A percentile compares a stretch with the other conserved stretches of the same genome.
phyloP scores from a whole-genome alignment of 306 rosid genomes.

The Notholithocarpus densiflorus region DNA sequence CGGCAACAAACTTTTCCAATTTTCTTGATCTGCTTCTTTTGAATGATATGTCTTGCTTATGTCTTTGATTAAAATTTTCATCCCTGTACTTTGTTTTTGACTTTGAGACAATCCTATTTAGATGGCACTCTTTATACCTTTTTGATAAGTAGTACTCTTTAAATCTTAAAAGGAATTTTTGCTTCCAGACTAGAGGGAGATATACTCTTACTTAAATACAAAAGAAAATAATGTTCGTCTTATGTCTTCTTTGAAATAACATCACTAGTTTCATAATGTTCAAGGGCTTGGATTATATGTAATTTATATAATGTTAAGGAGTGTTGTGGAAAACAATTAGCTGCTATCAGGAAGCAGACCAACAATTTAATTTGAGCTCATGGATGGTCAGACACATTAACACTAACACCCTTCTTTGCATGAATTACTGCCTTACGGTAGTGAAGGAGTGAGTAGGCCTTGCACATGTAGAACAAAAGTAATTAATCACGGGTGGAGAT shows the following conservation, averaged over 20 bases:
- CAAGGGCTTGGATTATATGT: not conserved
- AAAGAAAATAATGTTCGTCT: not conserved
- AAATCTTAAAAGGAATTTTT: not conserved
- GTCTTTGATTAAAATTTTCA: not conserved
- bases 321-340: no score
- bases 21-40: not conserved
- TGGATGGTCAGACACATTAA: no score
- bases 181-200: not conserved
- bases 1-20: not conserved
- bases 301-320: no score
- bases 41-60: not conserved
- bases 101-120: not conserved
- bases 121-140: not conserved
- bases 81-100: not conserved
- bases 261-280: not conserved
- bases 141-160: not conserved
- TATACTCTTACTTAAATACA: not conserved
- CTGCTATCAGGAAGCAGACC: no score
- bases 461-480: no score
- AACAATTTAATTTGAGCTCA: no score
- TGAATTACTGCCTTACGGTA: no score
- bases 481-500: no score
- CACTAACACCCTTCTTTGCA: no score
- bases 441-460: no score
- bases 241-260: not conserved